Evolutionary conservation across 2,329 filamentous ascomycete genomes (phyloP).

Genomic region (Endoconidiophora polonica): DNA sequence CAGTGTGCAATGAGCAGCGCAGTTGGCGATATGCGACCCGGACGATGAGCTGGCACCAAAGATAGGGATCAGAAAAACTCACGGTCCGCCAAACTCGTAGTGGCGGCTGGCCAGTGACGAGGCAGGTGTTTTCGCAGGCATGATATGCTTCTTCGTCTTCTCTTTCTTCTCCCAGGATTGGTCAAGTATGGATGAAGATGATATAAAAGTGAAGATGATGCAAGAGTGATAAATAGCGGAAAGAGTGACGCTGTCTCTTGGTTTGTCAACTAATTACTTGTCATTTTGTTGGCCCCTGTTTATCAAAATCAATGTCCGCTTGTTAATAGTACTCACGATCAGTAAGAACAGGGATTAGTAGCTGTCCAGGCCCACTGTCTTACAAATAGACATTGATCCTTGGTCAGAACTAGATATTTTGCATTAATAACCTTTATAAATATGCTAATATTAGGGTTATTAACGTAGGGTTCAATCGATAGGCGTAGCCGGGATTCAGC

Average conservation of each 20-base stretch:
- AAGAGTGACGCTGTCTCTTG: too few species aligned
- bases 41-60: background rate
- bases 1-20: background rate
- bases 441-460: too few species aligned
- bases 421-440: too few species aligned
- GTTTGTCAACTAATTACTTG: background rate
- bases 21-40: background rate
- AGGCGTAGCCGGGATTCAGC: background rate
- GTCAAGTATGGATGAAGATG: background rate
- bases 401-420: background rate
- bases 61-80: conserved; percentile 16
- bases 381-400: background rate
- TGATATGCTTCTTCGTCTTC: background rate
- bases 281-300: background rate
- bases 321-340: background rate
- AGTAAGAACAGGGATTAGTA: background rate
- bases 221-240: too few species aligned
- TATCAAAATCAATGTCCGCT: background rate
- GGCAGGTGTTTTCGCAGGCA: conserved; percentile 15
- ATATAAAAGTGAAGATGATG: background rate
- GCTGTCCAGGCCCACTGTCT: background rate
- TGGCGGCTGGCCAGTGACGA: conserved; percentile 22
- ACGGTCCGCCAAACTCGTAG: conserved; percentile 38
- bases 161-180: background rate
- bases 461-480: background rate